phyloP scores from a whole-genome alignment of 2,329 filamentous ascomycete species.

The Sclerotinia borealis region DNA sequence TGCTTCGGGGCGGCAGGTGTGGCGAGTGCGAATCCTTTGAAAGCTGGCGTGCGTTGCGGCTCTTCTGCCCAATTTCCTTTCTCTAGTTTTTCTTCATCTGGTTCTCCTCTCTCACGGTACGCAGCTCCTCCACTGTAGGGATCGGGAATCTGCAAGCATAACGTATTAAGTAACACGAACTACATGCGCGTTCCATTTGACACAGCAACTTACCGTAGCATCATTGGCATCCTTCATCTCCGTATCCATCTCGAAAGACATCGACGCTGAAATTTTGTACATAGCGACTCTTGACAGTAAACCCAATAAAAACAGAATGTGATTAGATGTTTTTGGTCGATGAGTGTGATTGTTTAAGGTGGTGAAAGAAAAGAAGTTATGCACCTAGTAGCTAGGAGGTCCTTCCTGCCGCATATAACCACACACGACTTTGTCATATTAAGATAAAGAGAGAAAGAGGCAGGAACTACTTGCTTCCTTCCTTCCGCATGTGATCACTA shows the following conservation, averaged over 20 bases:
- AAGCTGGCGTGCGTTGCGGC: background rate
- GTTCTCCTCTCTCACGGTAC: background rate
- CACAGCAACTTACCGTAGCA: background rate
- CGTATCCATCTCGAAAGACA: background rate
- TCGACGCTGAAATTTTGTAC: background rate
- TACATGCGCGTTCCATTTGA: too few relatives aligned
- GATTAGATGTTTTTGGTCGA: background rate
- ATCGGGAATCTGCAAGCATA: background rate
- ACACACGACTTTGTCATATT: background rate
- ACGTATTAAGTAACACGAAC: background rate
- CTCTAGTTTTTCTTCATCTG: background rate
- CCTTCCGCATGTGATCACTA: background rate
- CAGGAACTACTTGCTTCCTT: background rate
- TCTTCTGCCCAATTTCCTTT: background rate
- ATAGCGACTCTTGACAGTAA: background rate
- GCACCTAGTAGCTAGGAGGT: background rate
- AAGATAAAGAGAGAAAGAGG: background rate
- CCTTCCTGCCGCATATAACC: background rate
- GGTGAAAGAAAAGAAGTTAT: background rate
- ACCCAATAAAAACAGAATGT: background rate
- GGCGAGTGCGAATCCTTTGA: background rate
- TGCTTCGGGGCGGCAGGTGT: too few relatives aligned
- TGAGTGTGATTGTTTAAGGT: background rate
- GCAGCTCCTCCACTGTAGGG: fast-evolving
- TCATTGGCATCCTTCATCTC: background rate